Evolutionary conservation across 345 rosid species (phyloP), one percentile per base, ranked within the genome.

Genomic region (Turritis glabra): DNA sequence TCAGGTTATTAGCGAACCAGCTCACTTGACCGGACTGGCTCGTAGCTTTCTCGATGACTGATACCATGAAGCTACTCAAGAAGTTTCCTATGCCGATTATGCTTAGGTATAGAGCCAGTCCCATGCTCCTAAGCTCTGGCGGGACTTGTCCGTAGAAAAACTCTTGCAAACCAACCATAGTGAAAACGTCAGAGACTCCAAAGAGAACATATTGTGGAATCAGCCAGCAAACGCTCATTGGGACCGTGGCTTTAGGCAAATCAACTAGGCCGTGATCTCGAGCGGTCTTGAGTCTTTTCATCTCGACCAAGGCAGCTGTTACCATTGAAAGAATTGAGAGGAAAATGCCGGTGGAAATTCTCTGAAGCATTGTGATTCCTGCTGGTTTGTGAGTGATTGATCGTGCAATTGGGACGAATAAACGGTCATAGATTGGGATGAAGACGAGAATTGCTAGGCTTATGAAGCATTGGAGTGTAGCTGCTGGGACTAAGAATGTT

Each of bases 401-500:
- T 74, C 85, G 75, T 51, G 75, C 79, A 0, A 80, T 21, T 25
- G 90, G 88, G 69, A 88, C 88, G 3, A 86, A 69, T 54, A 86
- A 5, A 4, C 79, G 81, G 46, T 79, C 92, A 37, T 88, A 88
- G 8, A 88, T 71, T 4, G 90, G 90, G 29, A 88, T 68, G 69
- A 81, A 76, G 71, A 82, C 3, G 5, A 88, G 68, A 29, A 83
- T 72, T 25, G 85, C 13, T 4, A 88, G 26, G 78, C 81, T 72
- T n/a, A 72, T 73, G 82, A 88, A 85, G 65, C 77, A 81, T 72
- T 83, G 86, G 48, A 88, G 90, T 53, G 93, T 64, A 14, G 93
- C 89, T 4, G 90, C 83, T 1, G 90, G 87, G 37, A 88, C 71
- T 30, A 75, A n/a, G 21, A 88, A 56, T 17, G 73, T 77, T 30